Evolutionary conservation across 495 filamentous ascomycete species (phyloP).

Genomic region (Lepidopterella palustris): DNA sequence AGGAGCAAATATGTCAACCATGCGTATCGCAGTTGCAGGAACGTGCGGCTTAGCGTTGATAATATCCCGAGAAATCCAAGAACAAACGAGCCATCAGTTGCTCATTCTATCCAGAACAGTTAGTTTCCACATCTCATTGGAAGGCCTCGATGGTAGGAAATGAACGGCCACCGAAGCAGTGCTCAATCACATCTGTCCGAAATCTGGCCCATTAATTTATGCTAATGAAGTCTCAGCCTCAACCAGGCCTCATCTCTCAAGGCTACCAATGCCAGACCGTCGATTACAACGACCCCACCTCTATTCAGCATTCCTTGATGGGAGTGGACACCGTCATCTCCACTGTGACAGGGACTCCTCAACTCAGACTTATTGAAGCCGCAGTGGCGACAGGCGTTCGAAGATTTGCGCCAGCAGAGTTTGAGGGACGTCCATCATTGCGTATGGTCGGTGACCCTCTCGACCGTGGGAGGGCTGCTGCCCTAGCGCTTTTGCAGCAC

Average conservation of each 20-base stretch:
- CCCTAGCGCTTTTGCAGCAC: constrained; percentile 49
- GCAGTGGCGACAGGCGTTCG: constrained; percentile 57
- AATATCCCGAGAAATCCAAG: constrained; percentile 53
- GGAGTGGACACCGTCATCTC: constrained; percentile 73
- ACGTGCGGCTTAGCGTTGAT: constrained; percentile 60
- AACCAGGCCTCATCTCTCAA: constrained; percentile 32
- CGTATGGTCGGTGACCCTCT: constrained; percentile 41
- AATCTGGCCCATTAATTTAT: background rate
- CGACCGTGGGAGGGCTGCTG: constrained; percentile 52
- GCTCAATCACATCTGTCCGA: background rate
- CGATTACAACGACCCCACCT: constrained; percentile 51
- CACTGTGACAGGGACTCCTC: constrained; percentile 57
- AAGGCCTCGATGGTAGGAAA: background rate
- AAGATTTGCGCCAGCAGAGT: constrained; percentile 68
- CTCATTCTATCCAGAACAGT: constrained; percentile 62
- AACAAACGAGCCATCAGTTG: constrained; percentile 54
- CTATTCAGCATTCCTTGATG: constrained; percentile 55
- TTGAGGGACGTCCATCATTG: constrained; percentile 52
- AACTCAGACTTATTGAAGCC: constrained; percentile 67
- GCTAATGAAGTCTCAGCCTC: constrained; percentile 18
- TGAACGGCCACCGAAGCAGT: background rate
- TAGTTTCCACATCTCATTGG: constrained; percentile 17
- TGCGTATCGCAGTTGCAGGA: constrained; percentile 69
- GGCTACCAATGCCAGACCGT: constrained; percentile 57
- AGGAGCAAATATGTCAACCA: constrained; percentile 30